phyloP scores from a whole-genome alignment of 176 grass and related monocot genomes.

The Oryza coarctata region DNA sequence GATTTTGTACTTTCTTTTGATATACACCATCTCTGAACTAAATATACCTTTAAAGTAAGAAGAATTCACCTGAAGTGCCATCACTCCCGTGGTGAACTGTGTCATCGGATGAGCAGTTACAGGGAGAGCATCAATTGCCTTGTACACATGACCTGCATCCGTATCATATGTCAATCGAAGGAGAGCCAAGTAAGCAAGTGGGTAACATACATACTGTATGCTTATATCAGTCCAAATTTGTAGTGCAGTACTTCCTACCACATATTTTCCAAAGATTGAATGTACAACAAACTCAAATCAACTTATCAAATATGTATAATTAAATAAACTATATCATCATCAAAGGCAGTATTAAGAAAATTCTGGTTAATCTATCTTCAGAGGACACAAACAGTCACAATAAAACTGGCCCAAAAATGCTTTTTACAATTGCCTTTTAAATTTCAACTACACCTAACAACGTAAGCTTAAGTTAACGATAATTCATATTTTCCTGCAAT shows the following conservation, averaged over 20 bases:
- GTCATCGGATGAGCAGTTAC: slow-evolving; percentile 92
- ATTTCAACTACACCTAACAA: not conserved
- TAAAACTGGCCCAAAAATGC: not conserved
- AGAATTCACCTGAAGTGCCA: slow-evolving; percentile 84
- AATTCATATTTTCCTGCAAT: not conserved
- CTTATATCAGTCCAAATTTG: not conserved
- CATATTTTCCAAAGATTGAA: not conserved
- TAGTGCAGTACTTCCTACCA: not conserved
- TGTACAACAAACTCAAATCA: not conserved
- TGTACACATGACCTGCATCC: slow-evolving; percentile 79
- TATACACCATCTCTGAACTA: not conserved
- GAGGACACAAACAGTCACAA: not conserved
- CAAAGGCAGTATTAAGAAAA: not conserved
- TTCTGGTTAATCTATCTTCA: not conserved
- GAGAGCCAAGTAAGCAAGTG: slow-evolving; percentile 11
- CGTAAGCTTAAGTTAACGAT: not conserved
- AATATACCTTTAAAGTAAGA: not conserved
- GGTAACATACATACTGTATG: not conserved
- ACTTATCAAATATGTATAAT: not conserved
- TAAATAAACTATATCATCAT: not conserved
- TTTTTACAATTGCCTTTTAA: not conserved
- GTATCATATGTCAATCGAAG: slow-evolving; percentile 15
- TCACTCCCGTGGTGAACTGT: slow-evolving; percentile 89
- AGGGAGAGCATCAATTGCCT: slow-evolving; percentile 87
- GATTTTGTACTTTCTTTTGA: slow-evolving; percentile 2